phyloP scores from a whole-genome alignment of 805 yeast species.

The Pichia heedii region DNA sequence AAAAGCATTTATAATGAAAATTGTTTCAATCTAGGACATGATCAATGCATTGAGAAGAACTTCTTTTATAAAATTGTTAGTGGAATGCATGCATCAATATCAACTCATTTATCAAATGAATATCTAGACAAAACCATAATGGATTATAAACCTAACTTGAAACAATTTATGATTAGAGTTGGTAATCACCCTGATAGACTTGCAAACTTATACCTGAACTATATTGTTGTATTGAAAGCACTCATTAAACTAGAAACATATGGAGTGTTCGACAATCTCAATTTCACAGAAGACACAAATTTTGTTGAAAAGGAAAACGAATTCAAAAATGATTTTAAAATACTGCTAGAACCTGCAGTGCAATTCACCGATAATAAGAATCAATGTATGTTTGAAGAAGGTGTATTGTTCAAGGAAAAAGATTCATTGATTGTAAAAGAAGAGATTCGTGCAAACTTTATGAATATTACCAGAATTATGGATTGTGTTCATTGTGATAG shows the following conservation, averaged over 20 bases:
- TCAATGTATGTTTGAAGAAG: constrained; percentile 35
- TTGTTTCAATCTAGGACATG: constrained; percentile 48
- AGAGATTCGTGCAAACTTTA: constrained; percentile 79
- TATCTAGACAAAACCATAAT: constrained; percentile 61
- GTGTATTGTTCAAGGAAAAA: constrained; percentile 38
- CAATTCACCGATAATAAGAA: constrained; percentile 15
- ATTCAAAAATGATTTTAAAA: constrained; percentile 25
- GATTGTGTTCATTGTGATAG: constrained; percentile 98
- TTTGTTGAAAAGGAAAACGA: constrained; percentile 23
- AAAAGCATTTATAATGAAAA: constrained; percentile 84
- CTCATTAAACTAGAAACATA: constrained; percentile 45
- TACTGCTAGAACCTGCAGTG: constrained; percentile 23
- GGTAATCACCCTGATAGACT: constrained; percentile 86
- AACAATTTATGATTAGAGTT: constrained; percentile 78
- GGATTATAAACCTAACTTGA: constrained; percentile 75
- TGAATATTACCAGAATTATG: constrained; percentile 87
- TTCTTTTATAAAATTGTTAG: constrained; percentile 79
- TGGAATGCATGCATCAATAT: constrained; percentile 94
- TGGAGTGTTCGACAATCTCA: constrained; percentile 22
- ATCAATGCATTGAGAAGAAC: constrained; percentile 74
- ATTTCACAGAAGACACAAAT: constrained; percentile 21
- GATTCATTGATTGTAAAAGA: constrained; percentile 53
- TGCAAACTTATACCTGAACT: constrained; percentile 84
- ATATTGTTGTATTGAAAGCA: constrained; percentile 77
- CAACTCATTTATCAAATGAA: constrained; percentile 86